Conservation (phyloP, 2,329 filamentous ascomycete genomes). For the Simplicillium sp. region DNA sequence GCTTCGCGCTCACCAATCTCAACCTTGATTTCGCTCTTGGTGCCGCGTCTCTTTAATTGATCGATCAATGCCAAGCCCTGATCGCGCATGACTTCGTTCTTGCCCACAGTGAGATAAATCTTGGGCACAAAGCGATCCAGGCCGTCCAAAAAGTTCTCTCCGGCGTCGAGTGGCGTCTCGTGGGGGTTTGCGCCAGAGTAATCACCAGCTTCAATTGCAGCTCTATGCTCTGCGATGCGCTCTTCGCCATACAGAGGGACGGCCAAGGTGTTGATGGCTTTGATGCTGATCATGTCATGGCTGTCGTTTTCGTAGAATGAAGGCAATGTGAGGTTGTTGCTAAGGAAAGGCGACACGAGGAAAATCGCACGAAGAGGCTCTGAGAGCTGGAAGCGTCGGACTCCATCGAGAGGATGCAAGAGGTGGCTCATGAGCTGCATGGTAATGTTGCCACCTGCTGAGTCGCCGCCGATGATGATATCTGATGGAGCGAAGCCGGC, state of each 20-base stretch:
- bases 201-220: slow-evolving; percentile 7
- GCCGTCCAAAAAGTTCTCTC: slow-evolving; percentile 17
- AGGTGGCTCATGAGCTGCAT: slow-evolving; percentile 22
- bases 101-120: slow-evolving; percentile 23
- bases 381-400: slow-evolving; percentile 11
- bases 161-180: slow-evolving; percentile 19
- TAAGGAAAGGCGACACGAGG: slow-evolving; percentile 22
- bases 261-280: slow-evolving; percentile 5
- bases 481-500: slow-evolving; percentile 17
- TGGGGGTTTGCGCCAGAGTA: slow-evolving; percentile 9
- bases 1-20: slow-evolving; percentile 18
- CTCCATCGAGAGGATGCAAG: slow-evolving; percentile 17
- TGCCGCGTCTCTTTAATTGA: slow-evolving; percentile 11
- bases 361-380: slow-evolving; percentile 19
- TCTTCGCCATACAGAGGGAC: background rate
- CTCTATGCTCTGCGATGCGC: slow-evolving; percentile 6
- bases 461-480: slow-evolving; percentile 26
- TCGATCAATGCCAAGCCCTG: slow-evolving; percentile 16
- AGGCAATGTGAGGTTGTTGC: slow-evolving; percentile 7
- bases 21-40: slow-evolving; percentile 14
- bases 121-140: slow-evolving; percentile 10
- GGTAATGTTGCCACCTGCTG: slow-evolving; percentile 24
- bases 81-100: slow-evolving; percentile 20
- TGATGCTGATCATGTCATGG: slow-evolving; percentile 22
- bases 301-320: slow-evolving; percentile 17